phyloP scores from a whole-genome alignment of 768 basidiomycete species.

The Podaxis sp. region DNA sequence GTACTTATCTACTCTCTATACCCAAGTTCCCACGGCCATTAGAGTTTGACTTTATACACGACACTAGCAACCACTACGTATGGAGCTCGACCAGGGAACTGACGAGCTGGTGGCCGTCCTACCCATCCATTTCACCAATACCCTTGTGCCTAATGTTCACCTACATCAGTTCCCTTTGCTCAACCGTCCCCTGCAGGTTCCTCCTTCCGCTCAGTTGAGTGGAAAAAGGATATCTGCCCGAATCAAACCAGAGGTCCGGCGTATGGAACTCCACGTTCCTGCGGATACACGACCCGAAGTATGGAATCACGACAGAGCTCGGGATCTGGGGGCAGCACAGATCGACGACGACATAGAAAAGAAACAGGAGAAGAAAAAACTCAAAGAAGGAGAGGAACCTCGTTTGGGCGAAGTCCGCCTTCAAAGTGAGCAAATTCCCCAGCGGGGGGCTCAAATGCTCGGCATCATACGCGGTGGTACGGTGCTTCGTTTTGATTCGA shows the following conservation, averaged over 20 bases:
- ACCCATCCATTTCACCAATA: conserved; percentile 71
- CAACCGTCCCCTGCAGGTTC: conserved; percentile 69
- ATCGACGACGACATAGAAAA: conserved; percentile 78
- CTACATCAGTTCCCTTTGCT: conserved; percentile 83
- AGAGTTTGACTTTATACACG: background rate
- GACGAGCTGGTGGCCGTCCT: conserved; percentile 68
- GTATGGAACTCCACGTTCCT: conserved; percentile 79
- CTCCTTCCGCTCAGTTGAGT: conserved; percentile 68
- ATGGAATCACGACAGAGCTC: conserved; percentile 73
- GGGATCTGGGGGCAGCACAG: conserved; percentile 63
- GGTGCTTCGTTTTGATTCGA: conserved; percentile 14
- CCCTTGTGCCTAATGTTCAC: conserved; percentile 62
- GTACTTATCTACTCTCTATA: background rate
- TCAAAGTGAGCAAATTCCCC: conserved; percentile 69
- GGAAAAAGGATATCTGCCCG: conserved; percentile 80
- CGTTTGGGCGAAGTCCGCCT: conserved; percentile 69
- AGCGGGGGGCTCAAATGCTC: conserved; percentile 69
- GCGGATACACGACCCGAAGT: conserved; percentile 80
- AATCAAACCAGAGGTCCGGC: conserved; percentile 59
- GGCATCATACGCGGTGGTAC: conserved; percentile 74
- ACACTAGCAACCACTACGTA: conserved; percentile 4
- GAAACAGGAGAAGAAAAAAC: conserved; percentile 57
- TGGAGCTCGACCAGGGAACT: conserved; percentile 33
- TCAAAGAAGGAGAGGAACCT: conserved; percentile 53
- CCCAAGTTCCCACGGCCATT: conserved; percentile 5